phyloP scores from a whole-genome alignment of 805 yeast genomes.

The Wickerhamomyces bovis region DNA sequence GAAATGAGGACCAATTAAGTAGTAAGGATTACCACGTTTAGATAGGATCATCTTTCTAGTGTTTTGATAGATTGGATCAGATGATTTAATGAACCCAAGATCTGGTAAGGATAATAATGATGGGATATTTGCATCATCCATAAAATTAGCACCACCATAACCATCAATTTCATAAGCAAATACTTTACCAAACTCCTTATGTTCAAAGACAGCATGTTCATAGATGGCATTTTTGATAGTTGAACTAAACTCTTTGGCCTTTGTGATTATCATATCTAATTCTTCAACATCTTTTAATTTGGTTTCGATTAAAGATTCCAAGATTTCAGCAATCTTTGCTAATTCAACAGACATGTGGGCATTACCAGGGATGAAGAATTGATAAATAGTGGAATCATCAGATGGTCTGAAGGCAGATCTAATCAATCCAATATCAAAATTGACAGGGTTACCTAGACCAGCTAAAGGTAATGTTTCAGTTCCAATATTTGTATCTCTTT shows the following conservation, averaged over 20 bases:
- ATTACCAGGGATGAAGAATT: slow-evolving; percentile 81
- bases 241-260: slow-evolving; percentile 32
- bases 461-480: slow-evolving; percentile 74
- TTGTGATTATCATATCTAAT: slow-evolving; percentile 13
- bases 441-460: slow-evolving; percentile 84
- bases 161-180: slow-evolving; percentile 91
- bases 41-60: slow-evolving; percentile 73
- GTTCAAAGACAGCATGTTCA: slow-evolving; percentile 58
- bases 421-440: slow-evolving; percentile 60
- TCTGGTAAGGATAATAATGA: slow-evolving; percentile 77
- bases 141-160: slow-evolving; percentile 61
- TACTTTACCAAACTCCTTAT: slow-evolving; percentile 66
- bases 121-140: slow-evolving; percentile 93
- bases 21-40: slow-evolving; percentile 74
- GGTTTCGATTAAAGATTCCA: slow-evolving; percentile 17
- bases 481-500: slow-evolving; percentile 67
- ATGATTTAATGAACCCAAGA: slow-evolving; percentile 49
- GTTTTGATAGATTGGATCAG: slow-evolving; percentile 62
- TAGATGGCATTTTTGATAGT: slow-evolving; percentile 50
- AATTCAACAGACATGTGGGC: slow-evolving; percentile 69
- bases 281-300: slow-evolving; percentile 14
- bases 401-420: slow-evolving; percentile 84
- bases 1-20: slow-evolving; percentile 52
- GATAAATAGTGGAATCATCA: slow-evolving; percentile 79
- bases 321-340: slow-evolving; percentile 26